phyloP scores from a whole-genome alignment of 192 early-diverging fungal species.

The Glomus cerebriforme region DNA sequence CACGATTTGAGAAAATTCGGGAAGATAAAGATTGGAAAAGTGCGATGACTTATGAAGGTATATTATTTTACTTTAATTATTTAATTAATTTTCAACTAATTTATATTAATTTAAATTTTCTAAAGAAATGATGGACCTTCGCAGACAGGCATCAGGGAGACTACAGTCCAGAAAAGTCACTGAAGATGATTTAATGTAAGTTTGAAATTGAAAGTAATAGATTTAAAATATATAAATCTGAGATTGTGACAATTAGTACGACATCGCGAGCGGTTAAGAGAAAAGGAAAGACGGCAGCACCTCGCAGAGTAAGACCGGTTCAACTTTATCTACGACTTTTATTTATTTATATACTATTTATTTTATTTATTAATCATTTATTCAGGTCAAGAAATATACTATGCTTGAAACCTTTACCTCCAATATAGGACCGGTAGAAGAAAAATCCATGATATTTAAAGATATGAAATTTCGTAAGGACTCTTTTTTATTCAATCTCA shows the following conservation, averaged over 20 bases:
- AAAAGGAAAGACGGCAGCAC: neutral
- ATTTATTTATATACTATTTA: neutral
- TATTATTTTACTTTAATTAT: neutral
- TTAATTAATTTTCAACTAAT: neutral
- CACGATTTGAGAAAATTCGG: constrained; percentile 67
- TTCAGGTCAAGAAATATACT: neutral
- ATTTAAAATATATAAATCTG: neutral
- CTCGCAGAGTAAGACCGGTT: neutral
- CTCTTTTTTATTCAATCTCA: neutral
- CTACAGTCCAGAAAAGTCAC: constrained; percentile 22
- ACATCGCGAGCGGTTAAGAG: neutral
- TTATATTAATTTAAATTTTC: neutral
- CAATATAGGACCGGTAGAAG: constrained; percentile 31
- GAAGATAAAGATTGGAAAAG: constrained; percentile 62
- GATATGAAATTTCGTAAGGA: constrained; percentile 59
- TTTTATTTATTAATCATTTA: too few relatives aligned
- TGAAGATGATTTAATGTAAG: constrained; percentile 22
- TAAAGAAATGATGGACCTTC: constrained; percentile 32
- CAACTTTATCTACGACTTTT: neutral
- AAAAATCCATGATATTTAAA: constrained; percentile 59
- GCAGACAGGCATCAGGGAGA: constrained; percentile 7
- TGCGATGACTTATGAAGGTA: constrained; percentile 48
- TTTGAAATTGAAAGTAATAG: neutral
- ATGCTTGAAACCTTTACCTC: neutral
- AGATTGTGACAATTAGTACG: neutral